Base-by-base conservation (phyloP, 73 alveolate species). In the Vitrella brassicaformis region DNA sequence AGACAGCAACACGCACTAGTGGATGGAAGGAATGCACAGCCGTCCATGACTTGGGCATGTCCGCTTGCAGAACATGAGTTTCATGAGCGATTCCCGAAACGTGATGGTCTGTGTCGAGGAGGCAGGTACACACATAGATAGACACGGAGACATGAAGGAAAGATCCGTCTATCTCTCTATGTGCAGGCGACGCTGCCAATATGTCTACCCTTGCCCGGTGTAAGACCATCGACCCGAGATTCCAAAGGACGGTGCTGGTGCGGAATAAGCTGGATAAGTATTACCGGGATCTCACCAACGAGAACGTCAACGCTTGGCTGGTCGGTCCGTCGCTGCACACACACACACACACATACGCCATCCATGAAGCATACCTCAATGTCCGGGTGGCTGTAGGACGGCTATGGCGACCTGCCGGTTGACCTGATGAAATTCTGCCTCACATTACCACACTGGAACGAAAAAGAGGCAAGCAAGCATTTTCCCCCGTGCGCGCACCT, bases 41-140 rank as follows among this genome's bases (percentile, higher is more conserved):
- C n/a, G n/a, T n/a, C n/a, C n/a, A n/a, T n/a, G n/a, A n/a, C n/a
- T n/a, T n/a, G n/a, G n/a, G n/a, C n/a, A n/a, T n/a, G n/a, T n/a
- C n/a, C n/a, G n/a, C n/a, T n/a, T n/a, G n/a, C n/a, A n/a, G n/a
- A 39, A 39, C 65, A 76, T 68, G 77, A 47, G 69, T 28, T 76
- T 76, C 77, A 76, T 76, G 83, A 47, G 66, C 27, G 83, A 76
- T 68, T 32, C 70, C 19, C 83, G 83, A n/a, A 76, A 76, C 25
- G 83, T 76, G 67, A 76, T 76, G 83, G 71, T 76, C n/a, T 76
- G 83, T 46, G 83, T 76, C 9, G 83, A 76, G 66, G 75, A 76
- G 76, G 83, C 39, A 32, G 31, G 82, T 9, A 76, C 31, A 31
- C 19, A 18, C 14, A 68, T 27, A 47, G 72, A 67, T 28, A 47